A percentile compares a stretch with the other conserved stretches of the same genome.
phyloP scores from a whole-genome alignment of 2,329 filamentous ascomycete species.

The Beauveria pseudobassiana region DNA sequence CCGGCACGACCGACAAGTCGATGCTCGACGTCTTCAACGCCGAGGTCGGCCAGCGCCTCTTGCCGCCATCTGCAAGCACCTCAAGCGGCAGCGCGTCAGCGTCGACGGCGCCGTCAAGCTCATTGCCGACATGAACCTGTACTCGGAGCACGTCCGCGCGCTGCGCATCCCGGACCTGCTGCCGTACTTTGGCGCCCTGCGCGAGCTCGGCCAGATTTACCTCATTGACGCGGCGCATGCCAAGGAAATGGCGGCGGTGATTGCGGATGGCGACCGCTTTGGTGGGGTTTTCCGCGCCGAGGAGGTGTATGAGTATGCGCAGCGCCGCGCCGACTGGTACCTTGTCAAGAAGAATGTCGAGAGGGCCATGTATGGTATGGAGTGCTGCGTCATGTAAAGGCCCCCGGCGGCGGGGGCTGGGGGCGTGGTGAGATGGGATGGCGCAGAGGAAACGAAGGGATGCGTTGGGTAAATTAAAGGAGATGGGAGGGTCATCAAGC shows the following conservation, averaged over 20 bases:
- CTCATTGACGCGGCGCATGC: conserved; percentile 77
- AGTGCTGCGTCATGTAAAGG: conserved; percentile 71
- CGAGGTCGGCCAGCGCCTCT: conserved; percentile 89
- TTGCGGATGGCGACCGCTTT: conserved; percentile 86
- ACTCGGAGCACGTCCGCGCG: conserved; percentile 75
- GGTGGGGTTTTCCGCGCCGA: conserved; percentile 88
- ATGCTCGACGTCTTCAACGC: conserved; percentile 98
- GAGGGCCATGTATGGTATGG: conserved; percentile 93
- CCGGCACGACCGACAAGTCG: conserved; percentile 92
- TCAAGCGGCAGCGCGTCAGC: conserved; percentile 90
- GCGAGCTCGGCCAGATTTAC: conserved; percentile 92
- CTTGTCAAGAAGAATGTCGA: conserved; percentile 82
- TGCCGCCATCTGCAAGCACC: conserved; percentile 86
- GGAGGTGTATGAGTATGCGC: conserved; percentile 96
- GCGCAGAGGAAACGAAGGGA: neutral
- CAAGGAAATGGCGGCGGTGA: conserved; percentile 90
- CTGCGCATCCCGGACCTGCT: conserved; percentile 77
- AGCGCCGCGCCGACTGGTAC: conserved; percentile 92
- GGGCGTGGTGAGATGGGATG: neutral
- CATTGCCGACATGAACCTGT: conserved; percentile 94
- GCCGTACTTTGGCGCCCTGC: conserved; percentile 83
- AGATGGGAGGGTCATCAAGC: neutral
- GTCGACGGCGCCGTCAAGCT: conserved; percentile 84
- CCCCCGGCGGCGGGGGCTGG: neutral
- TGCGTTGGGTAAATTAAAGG: neutral